Percentiles rank a stretch among this genome's conserved stretches.
phyloP scores from a whole-genome alignment of 2,329 filamentous ascomycete species.

The Diaporthe sp. region DNA sequence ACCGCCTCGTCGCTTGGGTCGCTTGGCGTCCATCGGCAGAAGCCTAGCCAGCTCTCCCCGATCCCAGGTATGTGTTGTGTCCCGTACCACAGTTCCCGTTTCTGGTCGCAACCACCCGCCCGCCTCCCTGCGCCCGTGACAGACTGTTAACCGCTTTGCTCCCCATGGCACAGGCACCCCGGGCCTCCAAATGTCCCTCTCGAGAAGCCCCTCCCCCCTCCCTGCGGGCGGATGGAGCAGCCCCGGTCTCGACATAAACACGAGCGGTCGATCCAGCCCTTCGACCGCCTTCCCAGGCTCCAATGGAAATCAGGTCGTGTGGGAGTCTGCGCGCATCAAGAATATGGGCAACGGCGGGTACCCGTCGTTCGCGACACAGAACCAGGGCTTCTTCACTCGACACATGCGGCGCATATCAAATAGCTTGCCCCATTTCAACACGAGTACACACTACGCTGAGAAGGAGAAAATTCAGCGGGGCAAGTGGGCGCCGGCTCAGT shows the following conservation, averaged over 20 bases:
- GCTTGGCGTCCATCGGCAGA: slow-evolving; percentile 57
- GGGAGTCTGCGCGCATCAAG: slow-evolving; percentile 86
- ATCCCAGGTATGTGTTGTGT: slow-evolving; percentile 66
- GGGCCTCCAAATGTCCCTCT: slow-evolving; percentile 80
- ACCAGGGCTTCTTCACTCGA: slow-evolving; percentile 88
- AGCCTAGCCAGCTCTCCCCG: slow-evolving; percentile 61
- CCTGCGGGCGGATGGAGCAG: slow-evolving; percentile 91
- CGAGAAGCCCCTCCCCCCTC: slow-evolving; percentile 88
- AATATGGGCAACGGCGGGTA: slow-evolving; percentile 78
- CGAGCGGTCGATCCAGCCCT: slow-evolving; percentile 79
- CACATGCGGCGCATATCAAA: slow-evolving; percentile 86
- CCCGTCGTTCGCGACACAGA: slow-evolving; percentile 83
- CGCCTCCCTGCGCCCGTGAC: slow-evolving; percentile 15
- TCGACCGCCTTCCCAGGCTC: slow-evolving; percentile 63
- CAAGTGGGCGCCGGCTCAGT: slow-evolving; percentile 62
- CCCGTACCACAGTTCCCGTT: slow-evolving; percentile 40
- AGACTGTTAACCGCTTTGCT: slow-evolving; percentile 19
- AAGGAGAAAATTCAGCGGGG: slow-evolving; percentile 82
- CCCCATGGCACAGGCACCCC: slow-evolving; percentile 64
- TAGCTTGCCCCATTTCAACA: slow-evolving; percentile 81
- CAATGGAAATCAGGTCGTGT: slow-evolving; percentile 74
- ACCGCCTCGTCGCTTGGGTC: slow-evolving; percentile 51
- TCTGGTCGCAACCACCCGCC: slow-evolving; percentile 34
- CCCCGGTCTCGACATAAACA: slow-evolving; percentile 79
- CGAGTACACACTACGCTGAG: slow-evolving; percentile 71